Percentiles rank a stretch among this genome's conserved stretches.
These are phyloP conservation scores for Fagus sylvatica DNA, from an alignment of 306 rosid species.

Conservation along the genomic window DNA sequence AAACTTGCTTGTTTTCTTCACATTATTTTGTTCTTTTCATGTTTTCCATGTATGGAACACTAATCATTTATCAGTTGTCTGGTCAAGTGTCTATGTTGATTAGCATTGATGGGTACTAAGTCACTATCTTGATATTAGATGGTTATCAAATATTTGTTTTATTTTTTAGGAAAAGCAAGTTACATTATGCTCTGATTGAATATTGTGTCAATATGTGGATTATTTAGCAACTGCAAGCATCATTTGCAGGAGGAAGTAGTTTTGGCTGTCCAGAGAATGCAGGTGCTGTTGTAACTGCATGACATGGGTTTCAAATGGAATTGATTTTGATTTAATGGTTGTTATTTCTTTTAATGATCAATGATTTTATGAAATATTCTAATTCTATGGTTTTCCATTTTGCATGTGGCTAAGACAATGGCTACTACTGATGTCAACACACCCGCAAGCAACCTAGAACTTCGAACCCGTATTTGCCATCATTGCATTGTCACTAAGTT, in stretches of 20 bases:
- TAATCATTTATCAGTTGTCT: not conserved
- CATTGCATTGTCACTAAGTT: no score
- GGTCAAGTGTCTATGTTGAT: not conserved
- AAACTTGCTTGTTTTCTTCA: not conserved
- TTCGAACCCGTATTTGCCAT: no score
- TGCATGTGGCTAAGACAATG: no score
- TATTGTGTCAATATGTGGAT: not conserved
- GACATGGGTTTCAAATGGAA: no score
- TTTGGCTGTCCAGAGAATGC: slow-evolving; percentile 80
- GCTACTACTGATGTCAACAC: no score
- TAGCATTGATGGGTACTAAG: not conserved
- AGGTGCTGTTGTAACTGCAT: slow-evolving; percentile 84
- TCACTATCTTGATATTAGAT: not conserved
- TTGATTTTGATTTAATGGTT: no score
- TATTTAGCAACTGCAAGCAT: slow-evolving; percentile 13
- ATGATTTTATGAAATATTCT: no score
- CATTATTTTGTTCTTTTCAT: not conserved
- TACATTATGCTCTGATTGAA: not conserved
- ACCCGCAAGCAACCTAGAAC: no score
- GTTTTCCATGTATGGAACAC: not conserved
- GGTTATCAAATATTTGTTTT: not conserved
- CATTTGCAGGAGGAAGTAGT: slow-evolving; percentile 84
- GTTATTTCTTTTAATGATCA: no score
- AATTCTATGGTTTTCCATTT: no score
- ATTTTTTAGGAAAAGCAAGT: not conserved